Evolutionary conservation across 2,329 filamentous ascomycete species (phyloP), one percentile per base, ranked within the genome.

Genomic region (Stylonectria norvegica): DNA sequence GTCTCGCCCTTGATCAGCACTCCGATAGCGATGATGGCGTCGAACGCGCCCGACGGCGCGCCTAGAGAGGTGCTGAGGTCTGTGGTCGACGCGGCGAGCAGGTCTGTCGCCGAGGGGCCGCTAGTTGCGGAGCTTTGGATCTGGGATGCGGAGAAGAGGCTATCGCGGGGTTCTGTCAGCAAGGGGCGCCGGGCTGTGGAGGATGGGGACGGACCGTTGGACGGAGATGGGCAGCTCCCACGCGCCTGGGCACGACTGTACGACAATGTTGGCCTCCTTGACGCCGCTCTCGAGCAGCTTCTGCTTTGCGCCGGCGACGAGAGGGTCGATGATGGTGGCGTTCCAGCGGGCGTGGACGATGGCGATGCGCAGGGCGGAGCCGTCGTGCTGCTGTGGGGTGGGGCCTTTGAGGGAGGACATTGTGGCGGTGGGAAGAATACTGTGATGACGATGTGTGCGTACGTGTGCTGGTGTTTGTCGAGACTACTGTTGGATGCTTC

Each of bases 331-430:
- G 63, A 98, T 88, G 52, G 76, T 78, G 51, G 76, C 76, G 72
- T 98, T 98, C 93, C 93, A 98, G 58, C 93, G 83, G 43, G 91
- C 91, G 70, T 97, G 93, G 43, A 98, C 79, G 62, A 98, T 97
- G 62, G 86, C 91, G 62, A 98, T 84, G 61, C 93, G 88, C 50
- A 98, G 79, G 59, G 72, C 74, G 57, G 80, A 80, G 65, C 86
- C 85, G 62, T 83, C 73, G 65, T 80, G 74, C 55, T 75, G 69
- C 61, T 81, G 69, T 38, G 71, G 68, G 49, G 69, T 68, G n/a
- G 76, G 76, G 43, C 75, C 76, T 58, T 80, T 81, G 64, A 75
- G 68, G 43, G 71, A 71, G 65, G 73, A 55, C 50, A 55, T 58
- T 30, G 20, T 40, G 40, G 20, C 14, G 23, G 18, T 18, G 17